Conservation (phyloP, 129 eudicot species). For the Flaveria brownii region DNA sequence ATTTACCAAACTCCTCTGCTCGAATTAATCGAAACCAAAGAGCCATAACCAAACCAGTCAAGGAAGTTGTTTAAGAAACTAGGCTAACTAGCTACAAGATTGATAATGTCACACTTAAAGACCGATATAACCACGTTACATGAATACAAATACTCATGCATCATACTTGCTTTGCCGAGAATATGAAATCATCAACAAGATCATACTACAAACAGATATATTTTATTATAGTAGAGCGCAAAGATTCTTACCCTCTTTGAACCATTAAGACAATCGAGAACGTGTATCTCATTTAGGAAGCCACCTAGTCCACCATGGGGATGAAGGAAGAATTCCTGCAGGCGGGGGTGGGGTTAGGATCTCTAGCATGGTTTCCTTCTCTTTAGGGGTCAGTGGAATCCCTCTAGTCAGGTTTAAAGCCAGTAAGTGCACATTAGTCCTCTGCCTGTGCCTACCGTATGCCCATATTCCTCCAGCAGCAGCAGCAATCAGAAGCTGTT, state of each 20-base stretch:
- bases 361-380: slow-evolving; percentile 77
- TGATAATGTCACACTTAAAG: not conserved
- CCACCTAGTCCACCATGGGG: slow-evolving; percentile 70
- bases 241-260: not conserved
- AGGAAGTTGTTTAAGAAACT: not conserved
- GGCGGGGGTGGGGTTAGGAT: slow-evolving; percentile 78
- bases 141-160: not conserved
- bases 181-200: not conserved
- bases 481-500: slow-evolving; percentile 80
- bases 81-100: no score
- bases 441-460: slow-evolving; percentile 72
- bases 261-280: not conserved
- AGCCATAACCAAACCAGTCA: not conserved
- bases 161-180: not conserved
- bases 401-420: slow-evolving; percentile 83
- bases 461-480: slow-evolving; percentile 89
- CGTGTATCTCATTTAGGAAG: slow-evolving; percentile 27
- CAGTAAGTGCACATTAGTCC: slow-evolving; percentile 82
- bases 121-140: not conserved
- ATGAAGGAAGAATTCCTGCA: slow-evolving; percentile 38
- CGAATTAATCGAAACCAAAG: not conserved
- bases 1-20: not conserved
- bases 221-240: not conserved
- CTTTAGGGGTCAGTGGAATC: slow-evolving; percentile 83
- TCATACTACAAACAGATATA: not conserved